A percentile compares a stretch with the other conserved stretches of the same genome.
Evolutionary conservation across 345 rosid genomes (phyloP).

Genomic region (Salix arbutifolia): DNA sequence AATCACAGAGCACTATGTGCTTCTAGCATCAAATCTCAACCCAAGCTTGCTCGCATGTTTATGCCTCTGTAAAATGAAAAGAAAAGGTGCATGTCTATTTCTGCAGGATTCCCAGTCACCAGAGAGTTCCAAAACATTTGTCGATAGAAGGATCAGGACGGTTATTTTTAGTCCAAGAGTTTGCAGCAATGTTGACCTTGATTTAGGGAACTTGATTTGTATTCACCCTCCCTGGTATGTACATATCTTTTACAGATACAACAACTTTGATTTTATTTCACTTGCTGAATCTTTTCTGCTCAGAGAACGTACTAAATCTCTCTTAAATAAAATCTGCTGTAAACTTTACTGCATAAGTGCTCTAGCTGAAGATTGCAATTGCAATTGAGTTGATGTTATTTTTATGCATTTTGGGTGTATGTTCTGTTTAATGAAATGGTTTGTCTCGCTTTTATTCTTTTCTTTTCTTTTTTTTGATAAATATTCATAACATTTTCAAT

Average conservation of each 20-base stretch:
- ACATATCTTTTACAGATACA: not conserved
- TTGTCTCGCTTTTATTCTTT: not conserved
- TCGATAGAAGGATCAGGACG: slow-evolving; percentile 32
- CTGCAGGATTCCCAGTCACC: slow-evolving; percentile 38
- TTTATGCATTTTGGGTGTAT: not conserved
- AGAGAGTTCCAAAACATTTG: slow-evolving; percentile 21
- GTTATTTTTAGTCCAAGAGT: slow-evolving; percentile 72
- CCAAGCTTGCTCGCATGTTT: not conserved
- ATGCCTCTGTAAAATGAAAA: not conserved
- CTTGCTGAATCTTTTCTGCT: not conserved
- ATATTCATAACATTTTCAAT: too few relatives aligned
- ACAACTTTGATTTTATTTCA: too few relatives aligned
- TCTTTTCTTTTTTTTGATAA: too few relatives aligned
- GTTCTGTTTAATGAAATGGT: not conserved
- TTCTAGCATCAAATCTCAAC: slow-evolving; percentile 1
- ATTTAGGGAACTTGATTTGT: slow-evolving; percentile 60
- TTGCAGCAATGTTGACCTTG: slow-evolving; percentile 72
- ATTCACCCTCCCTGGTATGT: slow-evolving; percentile 65
- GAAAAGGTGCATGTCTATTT: slow-evolving; percentile 13
- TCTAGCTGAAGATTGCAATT: not conserved
- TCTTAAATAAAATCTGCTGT: too few relatives aligned
- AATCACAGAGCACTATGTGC: not conserved
- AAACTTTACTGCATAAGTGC: not conserved
- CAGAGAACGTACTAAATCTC: not conserved
- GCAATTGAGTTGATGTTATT: not conserved